Percentiles rank a stretch among this genome's conserved stretches.
These are phyloP conservation scores for Ogataea hybrid DNA, from an alignment of 1,139 yeast genomes.

Conservation along the genomic window DNA sequence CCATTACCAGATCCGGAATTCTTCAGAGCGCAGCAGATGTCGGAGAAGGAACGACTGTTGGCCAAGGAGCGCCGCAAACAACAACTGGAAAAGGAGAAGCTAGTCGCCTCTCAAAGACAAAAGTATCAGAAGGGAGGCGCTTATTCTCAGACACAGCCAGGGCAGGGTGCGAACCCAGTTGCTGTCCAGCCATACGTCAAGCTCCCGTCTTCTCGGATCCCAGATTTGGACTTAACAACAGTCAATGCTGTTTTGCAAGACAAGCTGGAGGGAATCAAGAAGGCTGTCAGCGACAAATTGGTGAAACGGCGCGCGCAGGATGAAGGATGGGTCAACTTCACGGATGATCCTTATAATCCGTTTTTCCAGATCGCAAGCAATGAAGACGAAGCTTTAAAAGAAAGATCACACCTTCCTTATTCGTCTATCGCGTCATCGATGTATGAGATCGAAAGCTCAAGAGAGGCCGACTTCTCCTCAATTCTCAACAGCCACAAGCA, in stretches of 20 bases:
- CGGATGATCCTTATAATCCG: conserved; percentile 93
- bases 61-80: too few relatives aligned
- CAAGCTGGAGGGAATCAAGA: conserved; percentile 74
- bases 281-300: conserved; percentile 81
- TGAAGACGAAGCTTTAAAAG: conserved; percentile 42
- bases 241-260: conserved; percentile 73
- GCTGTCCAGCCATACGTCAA: conserved; percentile 77
- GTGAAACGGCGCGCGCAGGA: conserved; percentile 72
- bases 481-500: conserved; percentile 38
- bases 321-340: conserved; percentile 68
- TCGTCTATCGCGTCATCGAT: conserved; percentile 76
- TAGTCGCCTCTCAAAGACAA: too few relatives aligned
- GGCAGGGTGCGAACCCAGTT: conserved; percentile 20
- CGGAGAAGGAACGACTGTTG: too few relatives aligned
- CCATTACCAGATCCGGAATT: too few relatives aligned
- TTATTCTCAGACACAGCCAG: conserved; percentile 13
- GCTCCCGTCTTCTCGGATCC: conserved; percentile 85
- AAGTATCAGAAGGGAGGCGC: conserved; percentile 15
- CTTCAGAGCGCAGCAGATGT: too few relatives aligned
- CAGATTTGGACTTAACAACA: conserved; percentile 86
- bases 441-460: conserved; percentile 67
- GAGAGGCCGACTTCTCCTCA: conserved; percentile 43
- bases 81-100: too few relatives aligned
- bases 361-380: conserved; percentile 67
- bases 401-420: conserved; percentile 68